A percentile compares a stretch with the other conserved stretches of the same genome.
Conservation (phyloP, 2,329 filamentous ascomycete genomes). For the Microsporum canis region DNA sequence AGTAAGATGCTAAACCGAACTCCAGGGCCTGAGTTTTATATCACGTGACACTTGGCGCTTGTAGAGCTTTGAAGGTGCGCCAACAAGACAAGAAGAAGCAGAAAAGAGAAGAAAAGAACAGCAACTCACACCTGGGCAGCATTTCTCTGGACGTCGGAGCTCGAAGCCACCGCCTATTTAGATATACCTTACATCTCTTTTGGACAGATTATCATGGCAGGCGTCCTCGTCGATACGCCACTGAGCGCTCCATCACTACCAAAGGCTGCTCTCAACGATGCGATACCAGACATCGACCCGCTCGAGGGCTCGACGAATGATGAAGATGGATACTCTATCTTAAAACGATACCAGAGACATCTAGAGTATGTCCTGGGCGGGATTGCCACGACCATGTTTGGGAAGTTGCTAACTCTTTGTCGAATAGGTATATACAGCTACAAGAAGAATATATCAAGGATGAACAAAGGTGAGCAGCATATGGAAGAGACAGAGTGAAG, state of each 20-base stretch:
- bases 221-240: slow-evolving; percentile 74
- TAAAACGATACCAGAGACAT: slow-evolving; percentile 95
- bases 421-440: slow-evolving; percentile 73
- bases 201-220: slow-evolving; percentile 53
- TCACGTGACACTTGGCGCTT: background rate
- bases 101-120: background rate
- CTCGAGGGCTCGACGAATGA: slow-evolving; percentile 75
- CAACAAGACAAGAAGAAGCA: background rate
- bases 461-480: slow-evolving; percentile 66
- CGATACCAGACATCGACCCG: slow-evolving; percentile 80
- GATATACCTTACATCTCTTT: background rate
- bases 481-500: background rate
- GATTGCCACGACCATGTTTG: background rate
- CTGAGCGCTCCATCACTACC: slow-evolving; percentile 52
- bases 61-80: background rate
- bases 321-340: slow-evolving; percentile 83
- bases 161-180: background rate
- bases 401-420: background rate
- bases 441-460: slow-evolving; percentile 99
- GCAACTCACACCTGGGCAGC: background rate
- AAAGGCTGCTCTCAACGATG: slow-evolving; percentile 62
- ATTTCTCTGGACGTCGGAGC: background rate
- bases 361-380: slow-evolving; percentile 56
- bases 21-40: background rate
- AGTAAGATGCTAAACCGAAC: too few species aligned